phyloP scores from a whole-genome alignment of 2,329 filamentous ascomycete species.

The Aspergillus sp. region DNA sequence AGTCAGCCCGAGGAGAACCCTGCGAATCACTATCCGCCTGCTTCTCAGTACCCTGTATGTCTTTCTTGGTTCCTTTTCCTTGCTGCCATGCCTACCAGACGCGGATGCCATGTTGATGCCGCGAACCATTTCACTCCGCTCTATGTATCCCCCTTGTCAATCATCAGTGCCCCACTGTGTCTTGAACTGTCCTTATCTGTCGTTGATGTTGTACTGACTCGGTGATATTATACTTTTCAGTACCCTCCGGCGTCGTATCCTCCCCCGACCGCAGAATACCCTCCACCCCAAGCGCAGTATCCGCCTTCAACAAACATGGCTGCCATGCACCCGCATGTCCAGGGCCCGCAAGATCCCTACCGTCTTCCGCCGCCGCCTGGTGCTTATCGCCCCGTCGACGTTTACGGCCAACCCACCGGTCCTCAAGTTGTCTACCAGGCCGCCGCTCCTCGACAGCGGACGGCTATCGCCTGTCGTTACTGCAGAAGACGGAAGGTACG shows the following conservation, averaged over 20 bases:
- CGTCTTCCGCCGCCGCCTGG: conserved; percentile 45
- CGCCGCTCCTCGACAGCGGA: conserved; percentile 51
- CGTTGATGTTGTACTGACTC: neutral
- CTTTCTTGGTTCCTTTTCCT: conserved; percentile 1
- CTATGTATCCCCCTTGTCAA: neutral
- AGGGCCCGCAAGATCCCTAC: conserved; percentile 44
- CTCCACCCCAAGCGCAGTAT: conserved; percentile 37
- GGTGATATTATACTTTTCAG: conserved; percentile 16
- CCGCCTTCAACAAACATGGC: conserved; percentile 41
- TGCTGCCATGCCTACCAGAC: neutral
- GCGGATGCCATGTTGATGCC: neutral
- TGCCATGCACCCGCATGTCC: conserved; percentile 40
- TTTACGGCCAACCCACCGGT: conserved; percentile 40
- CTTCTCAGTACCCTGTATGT: conserved; percentile 40
- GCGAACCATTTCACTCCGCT: neutral
- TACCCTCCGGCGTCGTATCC: conserved; percentile 35
- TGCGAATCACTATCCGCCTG: conserved; percentile 33
- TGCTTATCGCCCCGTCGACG: conserved; percentile 42
- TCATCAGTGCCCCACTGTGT: neutral
- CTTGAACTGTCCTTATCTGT: neutral
- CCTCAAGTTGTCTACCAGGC: conserved; percentile 44
- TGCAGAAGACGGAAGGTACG: conserved; percentile 53
- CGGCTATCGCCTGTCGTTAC: conserved; percentile 53
- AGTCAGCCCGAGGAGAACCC: conserved; percentile 40
- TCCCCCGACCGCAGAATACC: conserved; percentile 32